Base-by-base conservation (phyloP, 345 rosid genomes). In the Alliaria petiolata region DNA sequence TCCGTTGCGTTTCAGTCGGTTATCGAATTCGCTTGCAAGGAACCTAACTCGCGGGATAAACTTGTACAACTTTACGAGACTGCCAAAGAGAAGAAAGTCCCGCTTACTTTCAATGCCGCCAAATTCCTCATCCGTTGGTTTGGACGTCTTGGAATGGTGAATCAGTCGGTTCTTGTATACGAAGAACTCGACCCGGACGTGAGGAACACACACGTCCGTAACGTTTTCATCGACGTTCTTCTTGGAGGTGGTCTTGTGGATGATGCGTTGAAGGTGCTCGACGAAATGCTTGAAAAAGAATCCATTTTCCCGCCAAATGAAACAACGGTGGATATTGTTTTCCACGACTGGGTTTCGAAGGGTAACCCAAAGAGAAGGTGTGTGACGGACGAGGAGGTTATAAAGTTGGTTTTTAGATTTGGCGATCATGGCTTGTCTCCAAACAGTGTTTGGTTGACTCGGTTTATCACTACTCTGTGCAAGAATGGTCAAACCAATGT, bases 191-290 rank as follows among this genome's bases (percentile, higher is more conserved):
- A 79, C 19, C 30, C 56, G 0, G 49, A 45, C 46, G 10, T 54
- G 38, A 83, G 75, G 55, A 84, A 79, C 65, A 71, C 87, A 0
- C 74, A 67, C n/a, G 62, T 83, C 4, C 65, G 80, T 51, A 82
- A 88, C 68, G 71, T 66, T 26, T 69, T 80, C 31, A 65, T 87
- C 1, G 60, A 63, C 3, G 45, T 38, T 34, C 5, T 83, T 10
- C 5, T 84, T 8, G 46, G 67, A 33, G 69, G 17, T 31, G 87
- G 86, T 16, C 80, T 83, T 26, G 56, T 72, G 2, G 81, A 78
- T 6, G 67, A 79, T 62, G 95, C 92, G 10, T 59, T 85, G 54
- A 82, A 85, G 69, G 76, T 86, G 88, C 83, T 91, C 83, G 93
- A 84, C 34, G 91, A 84, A 89, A 89, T 91, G 97, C 84, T 84